Percentiles rank a stretch among this genome's conserved stretches.
Conservation (phyloP, 331 rosid genomes). For the Acacia concinna region DNA sequence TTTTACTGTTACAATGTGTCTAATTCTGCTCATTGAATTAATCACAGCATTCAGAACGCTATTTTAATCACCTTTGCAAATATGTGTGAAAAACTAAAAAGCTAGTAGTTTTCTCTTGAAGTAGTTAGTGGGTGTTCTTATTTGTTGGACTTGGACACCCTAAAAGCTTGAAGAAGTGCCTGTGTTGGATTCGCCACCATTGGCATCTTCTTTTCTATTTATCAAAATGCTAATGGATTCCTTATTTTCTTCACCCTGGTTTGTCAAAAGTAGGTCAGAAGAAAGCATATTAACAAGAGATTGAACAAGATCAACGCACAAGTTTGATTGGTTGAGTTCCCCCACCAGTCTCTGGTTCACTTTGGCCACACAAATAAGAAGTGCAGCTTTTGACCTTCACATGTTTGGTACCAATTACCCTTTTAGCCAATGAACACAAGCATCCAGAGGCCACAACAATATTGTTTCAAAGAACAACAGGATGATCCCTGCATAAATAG, state of each 20-base stretch:
- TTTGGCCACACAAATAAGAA: slow-evolving; percentile 85
- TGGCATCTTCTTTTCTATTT: slow-evolving; percentile 50
- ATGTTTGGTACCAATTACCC: slow-evolving; percentile 73
- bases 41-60: neutral
- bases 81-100: too few relatives aligned
- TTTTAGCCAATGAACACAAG: slow-evolving; percentile 70
- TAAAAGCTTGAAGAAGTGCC: too few relatives aligned
- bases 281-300: slow-evolving; percentile 78
- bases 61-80: neutral
- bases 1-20: neutral
- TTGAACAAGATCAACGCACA: slow-evolving; percentile 61
- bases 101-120: too few relatives aligned
- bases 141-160: too few relatives aligned
- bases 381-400: slow-evolving; percentile 77
- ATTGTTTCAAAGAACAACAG: slow-evolving; percentile 68
- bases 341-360: slow-evolving; percentile 78
- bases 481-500: slow-evolving; percentile 79
- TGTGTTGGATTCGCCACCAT: slow-evolving; percentile 44
- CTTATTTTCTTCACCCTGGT: slow-evolving; percentile 43
- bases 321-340: slow-evolving; percentile 66
- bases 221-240: slow-evolving; percentile 72
- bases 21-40: neutral
- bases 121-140: too few relatives aligned
- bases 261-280: slow-evolving; percentile 51
- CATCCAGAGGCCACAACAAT: slow-evolving; percentile 68